A percentile compares a stretch with the other conserved stretches of the same genome.
Conservation (phyloP, 192 early-diverging fungal genomes). For the Glomus cerebriforme region DNA sequence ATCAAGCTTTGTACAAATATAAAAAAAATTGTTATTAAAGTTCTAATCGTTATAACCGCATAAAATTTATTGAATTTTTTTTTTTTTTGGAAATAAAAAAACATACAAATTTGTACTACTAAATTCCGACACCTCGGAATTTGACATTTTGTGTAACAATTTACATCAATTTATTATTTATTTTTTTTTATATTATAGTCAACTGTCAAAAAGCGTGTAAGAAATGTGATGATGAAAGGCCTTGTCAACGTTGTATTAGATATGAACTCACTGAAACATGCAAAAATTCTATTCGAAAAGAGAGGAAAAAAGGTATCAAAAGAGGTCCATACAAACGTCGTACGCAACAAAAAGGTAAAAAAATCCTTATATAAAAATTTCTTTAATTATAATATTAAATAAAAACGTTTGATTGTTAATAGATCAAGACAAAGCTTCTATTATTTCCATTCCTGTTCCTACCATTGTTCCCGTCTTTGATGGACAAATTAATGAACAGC, state of each 20-base stretch:
- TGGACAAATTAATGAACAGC: neutral
- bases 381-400: neutral
- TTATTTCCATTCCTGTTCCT: neutral
- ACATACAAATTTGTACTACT: neutral
- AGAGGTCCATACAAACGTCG: constrained; percentile 81
- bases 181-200: constrained; percentile 34
- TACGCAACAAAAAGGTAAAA: neutral
- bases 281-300: constrained; percentile 77
- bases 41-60: no score
- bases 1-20: neutral
- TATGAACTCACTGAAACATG: constrained; percentile 70
- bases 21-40: no score
- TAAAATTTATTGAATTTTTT: no score
- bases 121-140: neutral
- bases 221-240: constrained; percentile 87
- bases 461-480: neutral
- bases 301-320: constrained; percentile 81
- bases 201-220: constrained; percentile 91
- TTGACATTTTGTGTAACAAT: neutral
- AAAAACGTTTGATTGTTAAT: neutral
- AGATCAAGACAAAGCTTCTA: neutral
- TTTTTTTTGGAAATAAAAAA: constrained; percentile 8
- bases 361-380: neutral
- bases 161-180: neutral
- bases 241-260: constrained; percentile 81